Evolutionary conservation across 2,329 filamentous ascomycete species (phyloP), one percentile per base, ranked within the genome.

Genomic region (Bimuria novae-zelandiae): DNA sequence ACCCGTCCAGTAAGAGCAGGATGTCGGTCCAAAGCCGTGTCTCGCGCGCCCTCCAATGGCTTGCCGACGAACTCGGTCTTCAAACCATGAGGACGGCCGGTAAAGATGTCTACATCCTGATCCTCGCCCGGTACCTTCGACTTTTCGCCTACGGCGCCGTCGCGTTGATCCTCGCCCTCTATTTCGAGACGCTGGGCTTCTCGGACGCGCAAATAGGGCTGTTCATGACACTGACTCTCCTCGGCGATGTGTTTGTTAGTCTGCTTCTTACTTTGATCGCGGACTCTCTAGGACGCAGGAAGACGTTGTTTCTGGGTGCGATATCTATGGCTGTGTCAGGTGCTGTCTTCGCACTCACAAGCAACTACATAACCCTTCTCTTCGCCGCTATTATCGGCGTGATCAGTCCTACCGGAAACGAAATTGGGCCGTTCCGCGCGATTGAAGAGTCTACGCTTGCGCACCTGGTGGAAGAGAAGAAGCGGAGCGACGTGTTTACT

Each of bases 381-480:
- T 17, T 60, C 3, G 72, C 72, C 2, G 72, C 73, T 3, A 65
- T 75, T 11, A 40, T 75, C 6, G 74, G 74, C 1, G 72, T 76
- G 0, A 70, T 76, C 14, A 74, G 70, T 51, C 69, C 71, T 8
- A 71, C 63, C 35, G 74, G 74, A 23, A 74, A 70, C 33, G 74
- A 76, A 57, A 75, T 76, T 57, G 74, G 74, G 6, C 74, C 74
- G 3, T 76, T 76, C 42, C 60, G 73, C 23, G 73, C 74, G 2
- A 64, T 76, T 1, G 74, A 76, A 41, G 74, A 76, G 55, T 72
- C 68, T 25, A 73, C 65, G 16, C 42, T 76, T 37, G 69, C 73
- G 25, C 70, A 73, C 55, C 54, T 76, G 21, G 67, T 71, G 4
- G 54, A 57, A 1, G 65, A 67, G 42, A 54, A 55, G 1, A 54